Evolutionary conservation across 495 filamentous ascomycete genomes (phyloP), one percentile per base, ranked within the genome.

Genomic region (Patellaria atrata): DNA sequence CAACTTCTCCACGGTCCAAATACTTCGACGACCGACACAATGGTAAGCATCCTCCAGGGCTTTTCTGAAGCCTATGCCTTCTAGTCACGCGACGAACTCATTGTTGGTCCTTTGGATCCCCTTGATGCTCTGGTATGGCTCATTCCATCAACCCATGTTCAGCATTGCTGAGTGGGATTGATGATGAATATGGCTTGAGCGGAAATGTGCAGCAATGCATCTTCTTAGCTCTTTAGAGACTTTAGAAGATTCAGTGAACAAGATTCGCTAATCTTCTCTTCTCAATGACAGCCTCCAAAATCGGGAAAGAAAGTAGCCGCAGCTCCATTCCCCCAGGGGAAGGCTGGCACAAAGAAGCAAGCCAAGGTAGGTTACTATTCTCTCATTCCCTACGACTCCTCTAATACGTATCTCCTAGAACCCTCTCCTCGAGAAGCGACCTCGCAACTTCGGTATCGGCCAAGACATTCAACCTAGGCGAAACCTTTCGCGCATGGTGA

Each of bases 271-370:
- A 92, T 77, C 74, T 87, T 85, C 77, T 86, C 77, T 45, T 85
- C 91, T 97, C 89, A 86, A 97, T 97, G 91, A 94, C 69, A 96
- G 91, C 85, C 91, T 79, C 79, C 81, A 51, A 94, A 87, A 71
- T 63, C 77, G 33, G 40, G 39, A 28, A 64, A 82, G 82, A 70
- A 94, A 89, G 78, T 79, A 66, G 86, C 91, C 44, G 71, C 89
- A 55, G 82, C 89, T 65, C 91, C 91, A 52, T 94, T 92, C 77
- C 84, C 87, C 47, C 79, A 85, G 65, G 71, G 71, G 39, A 91
- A 82, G 76, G 83, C 89, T 66, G 82, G 82, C 55, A 55, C 71
- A 51, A 96, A 96, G 82, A 97, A 96, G 78, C 65, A 71, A 43
- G 71, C 80, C 50, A 94, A 96, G 87, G 89, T 92, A 58, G 60